Base-by-base conservation (phyloP, 345 rosid species). In the Isatis tinctoria region DNA sequence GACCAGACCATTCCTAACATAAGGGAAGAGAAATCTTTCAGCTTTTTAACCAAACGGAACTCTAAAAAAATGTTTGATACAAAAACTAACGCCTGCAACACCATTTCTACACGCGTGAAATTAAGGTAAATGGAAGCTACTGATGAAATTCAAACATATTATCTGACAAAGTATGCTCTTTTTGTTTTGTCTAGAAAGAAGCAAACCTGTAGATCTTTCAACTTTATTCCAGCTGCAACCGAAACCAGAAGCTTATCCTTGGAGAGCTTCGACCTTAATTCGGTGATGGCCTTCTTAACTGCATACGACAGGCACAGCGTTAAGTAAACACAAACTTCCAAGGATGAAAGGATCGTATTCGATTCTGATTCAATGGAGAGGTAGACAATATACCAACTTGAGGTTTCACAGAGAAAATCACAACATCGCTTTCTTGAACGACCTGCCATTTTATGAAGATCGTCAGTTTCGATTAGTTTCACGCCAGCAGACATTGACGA, bases 351-450 rank as follows among this genome's bases (percentile, higher is more conserved):
- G 28, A 27, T 36, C 65, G 20, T 18, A 30, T 22, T 22, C 24
- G 24, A 22, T 22, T 22, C 5, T 9, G 18, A 62, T 41, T 54
- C 18, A 17, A 22, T 10, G 35, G 39, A 74, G 68, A 30, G 16
- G 18, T 51, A 26, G 33, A 39, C 51, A 30, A 36, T 17, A 60
- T 85, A 78, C 81, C 94, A 45, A 89, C 94, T 87, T 89, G 97
- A 28, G 98, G 97, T 73, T 94, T 94, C 67, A 94, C 92, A 13
- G 98, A 91, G 81, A 94, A 86, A 40, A 94, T 67, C 30, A 94
- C 88, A 49, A 94, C 90, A 81, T 94, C 96, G 64, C 91, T 86
- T 39, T 82, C 83, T 77, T 78, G 79, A 76, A 94, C 90, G 3
- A 94, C 98, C 98, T 94, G 83, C 52, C 60, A 64, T 36, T 43